A percentile compares a stretch with the other conserved stretches of the same genome.
These are phyloP conservation scores for Xylaria acuta DNA, from an alignment of 495 filamentous ascomycete genomes.

Conservation along the genomic window DNA sequence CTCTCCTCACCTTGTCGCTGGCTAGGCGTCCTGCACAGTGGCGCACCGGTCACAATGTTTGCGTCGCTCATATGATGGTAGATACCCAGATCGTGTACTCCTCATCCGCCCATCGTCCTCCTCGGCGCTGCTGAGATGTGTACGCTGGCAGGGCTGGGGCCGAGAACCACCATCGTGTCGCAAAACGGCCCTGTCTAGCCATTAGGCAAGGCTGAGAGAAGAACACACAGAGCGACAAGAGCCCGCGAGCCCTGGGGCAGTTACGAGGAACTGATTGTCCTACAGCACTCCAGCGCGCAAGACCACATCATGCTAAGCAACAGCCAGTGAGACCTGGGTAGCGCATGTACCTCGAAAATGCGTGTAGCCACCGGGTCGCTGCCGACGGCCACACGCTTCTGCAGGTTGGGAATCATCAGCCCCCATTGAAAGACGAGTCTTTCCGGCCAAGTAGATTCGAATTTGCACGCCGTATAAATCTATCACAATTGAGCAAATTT, in stretches of 20 bases:
- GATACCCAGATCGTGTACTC: slow-evolving; percentile 5
- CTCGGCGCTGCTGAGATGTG: not conserved
- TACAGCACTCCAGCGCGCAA: not conserved
- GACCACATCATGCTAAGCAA: slow-evolving; percentile 14
- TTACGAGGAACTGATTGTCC: not conserved
- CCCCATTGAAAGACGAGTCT: slow-evolving; percentile 4
- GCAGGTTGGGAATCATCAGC: slow-evolving; percentile 18
- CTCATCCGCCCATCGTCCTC: slow-evolving; percentile 4
- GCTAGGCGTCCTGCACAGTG: slow-evolving; percentile 27
- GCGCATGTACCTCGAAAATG: slow-evolving; percentile 26
- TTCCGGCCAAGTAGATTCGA: slow-evolving; percentile 6
- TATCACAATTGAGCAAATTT: not conserved
- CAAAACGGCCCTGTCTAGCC: not conserved
- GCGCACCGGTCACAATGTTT: slow-evolving; percentile 26
- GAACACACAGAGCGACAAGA: not conserved
- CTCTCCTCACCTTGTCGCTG: slow-evolving; percentile 19
- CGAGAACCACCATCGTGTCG: not conserved
- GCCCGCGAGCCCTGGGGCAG: not conserved
- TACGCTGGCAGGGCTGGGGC: not conserved
- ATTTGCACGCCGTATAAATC: not conserved
- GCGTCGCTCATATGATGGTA: slow-evolving; percentile 18
- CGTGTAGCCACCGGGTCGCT: slow-evolving; percentile 16
- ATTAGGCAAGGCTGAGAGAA: slow-evolving; percentile 14
- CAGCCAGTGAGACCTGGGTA: slow-evolving; percentile 19
- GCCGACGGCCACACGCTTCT: slow-evolving; percentile 27